These are phyloP conservation scores for Fusarium graminum DNA, from an alignment of 2,329 filamentous ascomycete species.

Conservation along the genomic window DNA sequence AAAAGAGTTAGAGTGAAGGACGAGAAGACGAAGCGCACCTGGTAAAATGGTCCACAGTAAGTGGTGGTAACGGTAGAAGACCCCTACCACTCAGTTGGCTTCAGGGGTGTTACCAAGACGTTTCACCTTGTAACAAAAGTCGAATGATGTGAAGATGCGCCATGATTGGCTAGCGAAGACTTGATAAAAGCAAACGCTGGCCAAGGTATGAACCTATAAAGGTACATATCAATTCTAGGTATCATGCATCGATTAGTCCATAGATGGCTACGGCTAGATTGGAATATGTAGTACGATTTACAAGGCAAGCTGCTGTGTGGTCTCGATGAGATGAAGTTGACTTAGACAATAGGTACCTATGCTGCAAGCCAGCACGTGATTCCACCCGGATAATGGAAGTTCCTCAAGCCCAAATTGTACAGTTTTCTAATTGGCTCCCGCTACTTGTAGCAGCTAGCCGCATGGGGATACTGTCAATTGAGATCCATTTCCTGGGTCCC, in stretches of 20 bases:
- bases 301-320: background rate
- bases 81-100: conserved; percentile 38
- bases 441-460: conserved; percentile 25
- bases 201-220: background rate
- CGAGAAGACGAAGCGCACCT: conserved; percentile 46
- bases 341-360: conserved; percentile 16
- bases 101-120: conserved; percentile 49
- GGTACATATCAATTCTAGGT: too few relatives aligned
- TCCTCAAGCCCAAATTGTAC: background rate
- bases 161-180: conserved; percentile 37
- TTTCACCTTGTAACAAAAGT: conserved; percentile 61
- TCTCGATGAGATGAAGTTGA: conserved; percentile 19
- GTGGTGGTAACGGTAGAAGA: conserved; percentile 43
- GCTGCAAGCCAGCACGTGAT: conserved; percentile 37
- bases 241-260: too few relatives aligned
- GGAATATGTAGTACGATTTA: background rate
- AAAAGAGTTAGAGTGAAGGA: conserved; percentile 29
- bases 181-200: background rate
- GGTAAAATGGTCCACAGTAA: conserved; percentile 35
- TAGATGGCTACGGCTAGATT: background rate
- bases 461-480: conserved; percentile 45
- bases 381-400: conserved; percentile 15
- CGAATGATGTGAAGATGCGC: conserved; percentile 41
- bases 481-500: conserved; percentile 43
- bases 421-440: conserved; percentile 35